Evolutionary conservation across 2,329 filamentous ascomycete genomes (phyloP), one percentile per base, ranked within the genome.

Genomic region (Chaetomium sp.): DNA sequence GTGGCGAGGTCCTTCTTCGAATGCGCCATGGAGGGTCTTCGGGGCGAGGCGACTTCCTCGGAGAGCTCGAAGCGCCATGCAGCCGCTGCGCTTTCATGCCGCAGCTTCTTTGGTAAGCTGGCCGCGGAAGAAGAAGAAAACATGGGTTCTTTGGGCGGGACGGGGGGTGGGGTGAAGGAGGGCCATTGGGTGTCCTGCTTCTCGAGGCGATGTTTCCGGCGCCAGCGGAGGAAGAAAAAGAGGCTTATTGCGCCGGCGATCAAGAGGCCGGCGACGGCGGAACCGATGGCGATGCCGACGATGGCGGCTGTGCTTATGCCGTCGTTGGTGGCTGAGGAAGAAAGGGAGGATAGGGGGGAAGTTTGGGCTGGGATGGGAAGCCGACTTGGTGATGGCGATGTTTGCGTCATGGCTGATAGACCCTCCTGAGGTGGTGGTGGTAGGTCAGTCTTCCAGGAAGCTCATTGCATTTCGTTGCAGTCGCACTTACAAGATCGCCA

Each of bases 231-330:
- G 45, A 60, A 64, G 51, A 64, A 53, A 38, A 61, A 61, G 49
- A 65, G 50, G 11, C 55, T 55, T 34, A 63, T 49, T 9, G 47
- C 36, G 40, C 60, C 47, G 14, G 55, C 53, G 6, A 61, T 19
- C 10, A 65, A 43, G 12, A 68, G 56, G n/a, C 53, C 59, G 9
- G 43, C 60, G 3, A 60, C 58, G 7, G 53, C 65, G 6, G 61
- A 61, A n/a, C 65, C 66, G 37, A 66, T 52, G 9, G 56, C 64
- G 49, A 66, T 67, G 19, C 65, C 66, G 33, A 66, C 58, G 36
- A 60, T 61, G 32, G 63, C 55, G 4, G 56, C 52, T 43, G 61
- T 62, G 59, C 59, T 58, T 34, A 68, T 42, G 36, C 59, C 53
- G 50, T 46, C n/a, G 34, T 8, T 32, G 37, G 35, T 38, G 37